Base-by-base conservation (phyloP, 345 rosid genomes). In the Corchorus capsularis region DNA sequence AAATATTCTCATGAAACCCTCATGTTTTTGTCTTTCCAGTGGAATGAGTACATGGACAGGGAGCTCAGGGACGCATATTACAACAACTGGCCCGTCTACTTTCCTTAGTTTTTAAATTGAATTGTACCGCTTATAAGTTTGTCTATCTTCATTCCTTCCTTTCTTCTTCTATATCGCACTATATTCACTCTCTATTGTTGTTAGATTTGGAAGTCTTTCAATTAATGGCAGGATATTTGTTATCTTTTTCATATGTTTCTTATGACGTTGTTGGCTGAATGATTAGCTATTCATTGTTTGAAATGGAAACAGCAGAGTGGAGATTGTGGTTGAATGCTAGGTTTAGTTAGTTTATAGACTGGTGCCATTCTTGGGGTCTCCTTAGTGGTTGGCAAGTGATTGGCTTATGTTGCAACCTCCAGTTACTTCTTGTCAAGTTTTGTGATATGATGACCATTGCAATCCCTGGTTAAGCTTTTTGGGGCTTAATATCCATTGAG, bases 31-130 rank as follows among this genome's bases (percentile, higher is more conserved):
- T 78, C 60, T 64, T 71, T 81, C 72, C 92, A 94, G 97, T 94
- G 98, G 98, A 94, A 94, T 22, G 83, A 90, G 86, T 81, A 83
- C 88, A 90, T 86, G 92, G 96, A 90, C 53, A 91, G 49, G 73
- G 93, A 92, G 56, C 82, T 37, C 76, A 88, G 96, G 11, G 96
- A 92, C 77, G 83, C 91, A 0, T 94, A 94, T 71, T 94, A 89
- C 73, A 82, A 63, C 92, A 91, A 94, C 79, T 91, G 97, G 97
- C 94, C 97, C 43, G 79, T 84, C 77, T 94, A 89, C 86, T 94
- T 92, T 84, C 89, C 91, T 0, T 94, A 89, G 84, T 78, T 22
- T 74, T 37, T 74, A 53, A 71, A 0, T 72, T 52, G 15, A 20
- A 14, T 63, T 57, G 10, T 43, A 56, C 53, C 56, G 53, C 8